These are phyloP conservation scores for Epithele typhae DNA, from an alignment of 768 basidiomycete species.

Conservation along the genomic window DNA sequence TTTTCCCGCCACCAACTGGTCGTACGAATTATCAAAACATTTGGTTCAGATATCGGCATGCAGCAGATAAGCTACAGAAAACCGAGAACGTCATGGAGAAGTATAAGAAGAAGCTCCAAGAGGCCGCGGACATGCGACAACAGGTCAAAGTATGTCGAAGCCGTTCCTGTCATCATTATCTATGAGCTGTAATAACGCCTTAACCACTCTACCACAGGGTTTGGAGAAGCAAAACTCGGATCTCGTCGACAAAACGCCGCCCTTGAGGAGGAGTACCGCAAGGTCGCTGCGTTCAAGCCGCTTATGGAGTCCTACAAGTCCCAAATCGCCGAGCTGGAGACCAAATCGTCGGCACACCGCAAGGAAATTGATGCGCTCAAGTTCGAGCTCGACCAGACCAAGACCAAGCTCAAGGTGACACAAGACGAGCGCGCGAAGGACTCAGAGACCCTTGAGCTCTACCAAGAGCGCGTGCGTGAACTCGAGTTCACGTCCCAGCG, in stretches of 20 bases:
- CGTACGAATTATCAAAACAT: background rate
- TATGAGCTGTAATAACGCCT: too few species aligned
- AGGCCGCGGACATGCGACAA: constrained; percentile 84
- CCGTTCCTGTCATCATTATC: constrained; percentile 6
- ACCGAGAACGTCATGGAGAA: constrained; percentile 98
- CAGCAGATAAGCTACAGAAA: constrained; percentile 88
- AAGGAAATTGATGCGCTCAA: constrained; percentile 71
- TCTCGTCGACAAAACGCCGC: constrained; percentile 88
- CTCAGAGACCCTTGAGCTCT: constrained; percentile 80
- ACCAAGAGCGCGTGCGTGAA: constrained; percentile 88
- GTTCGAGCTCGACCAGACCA: constrained; percentile 74
- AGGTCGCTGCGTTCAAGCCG: constrained; percentile 80
- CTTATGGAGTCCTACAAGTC: constrained; percentile 90
- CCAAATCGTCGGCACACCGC: constrained; percentile 56
- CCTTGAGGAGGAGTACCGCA: constrained; percentile 89
- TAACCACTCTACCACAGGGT: constrained; percentile 43
- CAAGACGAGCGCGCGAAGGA: constrained; percentile 72
- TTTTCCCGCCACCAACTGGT: background rate
- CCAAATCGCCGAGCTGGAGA: constrained; percentile 79
- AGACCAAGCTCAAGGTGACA: constrained; percentile 62
- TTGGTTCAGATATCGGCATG: constrained; percentile 72
- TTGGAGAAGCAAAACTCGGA: constrained; percentile 92
- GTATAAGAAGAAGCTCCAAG: constrained; percentile 97
- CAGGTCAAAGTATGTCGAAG: constrained; percentile 61
- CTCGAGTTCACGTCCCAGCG: constrained; percentile 68